Evolutionary conservation across 192 early-diverging fungal species (phyloP), one percentile per base, ranked within the genome.

Genomic region (Coemansia reversa): DNA sequence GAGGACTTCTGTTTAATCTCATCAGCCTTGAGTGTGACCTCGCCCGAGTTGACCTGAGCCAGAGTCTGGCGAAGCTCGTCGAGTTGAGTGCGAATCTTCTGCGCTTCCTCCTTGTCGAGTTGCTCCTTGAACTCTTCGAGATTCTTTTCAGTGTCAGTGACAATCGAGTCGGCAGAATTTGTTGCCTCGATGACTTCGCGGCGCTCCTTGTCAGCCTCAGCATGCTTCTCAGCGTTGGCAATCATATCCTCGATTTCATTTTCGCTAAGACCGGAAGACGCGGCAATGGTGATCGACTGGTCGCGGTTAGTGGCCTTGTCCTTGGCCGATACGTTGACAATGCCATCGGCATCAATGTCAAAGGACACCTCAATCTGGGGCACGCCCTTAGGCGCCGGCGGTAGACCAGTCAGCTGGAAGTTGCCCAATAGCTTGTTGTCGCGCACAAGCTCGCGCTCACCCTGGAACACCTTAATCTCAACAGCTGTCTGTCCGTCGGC

Each of bases 291-390:
- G 84, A 99, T 90, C 71, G 93, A 91, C 83, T 96, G 94, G 83
- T 99, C 95, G 62, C 90, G 90, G 83, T 90, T 89, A 67, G 95
- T 96, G 63, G 92, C 91, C 84, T 96, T 94, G 86, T 99, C 97
- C 88, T 90, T 90, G 74, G 97, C 97, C 50, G 84, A 81, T 47
- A 99, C 95, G 74, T 97, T 98, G 70, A 99, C 92, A 72, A 99
- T 99, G 85, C 97, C 97, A 74, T 99, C 95, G 23, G 97, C 97
- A 80, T 99, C 95, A 83, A 99, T 98, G 75, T 99, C 95, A 64
- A 99, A 99, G 45, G 95, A 91, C 55, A 99, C 97, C 75, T 97
- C 94, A 66, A 98, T 91, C 86, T 98, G 94, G 39, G 97, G 95
- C 55, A 94, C 84, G 67, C 97, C 97, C 83, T 95, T 93, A 60